A percentile compares a stretch with the other conserved stretches of the same genome.
These are phyloP conservation scores for Hortaea werneckii DNA, from an alignment of 2,329 filamentous ascomycete species.

Conservation along the genomic window DNA sequence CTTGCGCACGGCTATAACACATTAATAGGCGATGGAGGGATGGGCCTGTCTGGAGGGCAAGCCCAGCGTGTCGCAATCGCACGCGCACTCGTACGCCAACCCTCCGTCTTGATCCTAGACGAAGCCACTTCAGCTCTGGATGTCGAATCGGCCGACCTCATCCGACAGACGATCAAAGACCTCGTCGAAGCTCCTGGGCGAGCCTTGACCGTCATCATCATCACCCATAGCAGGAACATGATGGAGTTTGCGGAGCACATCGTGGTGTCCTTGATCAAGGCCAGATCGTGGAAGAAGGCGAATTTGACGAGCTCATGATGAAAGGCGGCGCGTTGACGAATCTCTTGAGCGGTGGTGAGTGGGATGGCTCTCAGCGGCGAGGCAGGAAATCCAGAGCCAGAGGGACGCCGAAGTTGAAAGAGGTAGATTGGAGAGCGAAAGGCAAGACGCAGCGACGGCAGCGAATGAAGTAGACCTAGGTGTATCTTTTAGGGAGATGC, in stretches of 20 bases:
- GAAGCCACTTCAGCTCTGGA: constrained; percentile 81
- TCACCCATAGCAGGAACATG: constrained; percentile 78
- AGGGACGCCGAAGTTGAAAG: background rate
- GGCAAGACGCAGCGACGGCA: background rate
- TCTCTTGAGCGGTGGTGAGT: constrained; percentile 31
- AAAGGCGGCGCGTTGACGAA: constrained; percentile 22
- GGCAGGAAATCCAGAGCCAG: background rate
- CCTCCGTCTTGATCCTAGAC: constrained; percentile 68
- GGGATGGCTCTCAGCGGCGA: constrained; percentile 7
- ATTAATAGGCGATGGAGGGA: constrained; percentile 64
- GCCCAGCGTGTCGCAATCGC: constrained; percentile 74
- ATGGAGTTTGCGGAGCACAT: constrained; percentile 70
- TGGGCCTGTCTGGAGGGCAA: constrained; percentile 68
- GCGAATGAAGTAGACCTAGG: background rate
- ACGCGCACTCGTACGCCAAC: constrained; percentile 61
- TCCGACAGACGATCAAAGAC: constrained; percentile 51
- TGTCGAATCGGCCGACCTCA: constrained; percentile 50
- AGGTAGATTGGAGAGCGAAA: background rate
- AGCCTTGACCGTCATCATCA: constrained; percentile 60
- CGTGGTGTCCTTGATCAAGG: constrained; percentile 58
- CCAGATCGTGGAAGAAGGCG: constrained; percentile 55
- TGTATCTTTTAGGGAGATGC: no score
- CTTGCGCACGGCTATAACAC: constrained; percentile 65
- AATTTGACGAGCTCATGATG: constrained; percentile 50
- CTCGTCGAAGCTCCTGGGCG: constrained; percentile 34